A percentile compares a stretch with the other conserved stretches of the same genome.
These are phyloP conservation scores for Eimeria zaria DNA, from an alignment of 169 alveolate species.

Conservation along the genomic window DNA sequence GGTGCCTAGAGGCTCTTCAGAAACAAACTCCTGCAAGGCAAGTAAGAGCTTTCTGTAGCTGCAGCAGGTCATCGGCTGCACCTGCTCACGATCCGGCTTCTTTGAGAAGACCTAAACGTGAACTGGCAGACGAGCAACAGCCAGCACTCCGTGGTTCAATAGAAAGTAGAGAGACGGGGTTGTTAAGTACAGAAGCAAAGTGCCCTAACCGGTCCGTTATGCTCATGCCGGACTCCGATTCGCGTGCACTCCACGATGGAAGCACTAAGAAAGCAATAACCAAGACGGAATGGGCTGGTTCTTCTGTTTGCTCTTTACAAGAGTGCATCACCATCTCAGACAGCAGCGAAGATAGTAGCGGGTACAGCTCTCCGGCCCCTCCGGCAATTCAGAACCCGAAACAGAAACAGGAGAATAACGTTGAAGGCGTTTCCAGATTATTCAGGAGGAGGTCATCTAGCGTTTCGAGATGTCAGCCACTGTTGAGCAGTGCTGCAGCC, in stretches of 20 bases:
- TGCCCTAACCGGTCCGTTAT: background rate
- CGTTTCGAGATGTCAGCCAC: background rate
- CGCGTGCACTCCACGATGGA: background rate
- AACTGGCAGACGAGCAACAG: background rate
- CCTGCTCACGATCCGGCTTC: background rate
- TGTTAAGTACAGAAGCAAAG: background rate
- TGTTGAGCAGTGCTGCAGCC: too few species aligned
- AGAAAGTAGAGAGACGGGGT: background rate
- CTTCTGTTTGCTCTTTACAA: background rate
- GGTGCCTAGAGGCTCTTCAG: background rate
- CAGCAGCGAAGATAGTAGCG: background rate
- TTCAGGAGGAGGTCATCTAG: background rate
- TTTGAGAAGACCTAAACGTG: background rate
- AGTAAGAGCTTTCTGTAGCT: background rate
- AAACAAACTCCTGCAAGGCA: background rate
- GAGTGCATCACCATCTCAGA: slow-evolving; percentile 30
- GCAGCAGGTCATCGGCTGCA: background rate
- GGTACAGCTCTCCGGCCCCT: slow-evolving; percentile 4
- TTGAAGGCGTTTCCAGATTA: background rate
- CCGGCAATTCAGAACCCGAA: background rate
- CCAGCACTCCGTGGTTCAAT: background rate
- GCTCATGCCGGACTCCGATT: background rate
- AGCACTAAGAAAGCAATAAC: background rate
- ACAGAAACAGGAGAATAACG: background rate
- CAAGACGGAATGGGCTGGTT: background rate